Evolutionary conservation across 2,329 filamentous ascomycete species (phyloP).

Genomic region (Neopestalotiopsis sp.): DNA sequence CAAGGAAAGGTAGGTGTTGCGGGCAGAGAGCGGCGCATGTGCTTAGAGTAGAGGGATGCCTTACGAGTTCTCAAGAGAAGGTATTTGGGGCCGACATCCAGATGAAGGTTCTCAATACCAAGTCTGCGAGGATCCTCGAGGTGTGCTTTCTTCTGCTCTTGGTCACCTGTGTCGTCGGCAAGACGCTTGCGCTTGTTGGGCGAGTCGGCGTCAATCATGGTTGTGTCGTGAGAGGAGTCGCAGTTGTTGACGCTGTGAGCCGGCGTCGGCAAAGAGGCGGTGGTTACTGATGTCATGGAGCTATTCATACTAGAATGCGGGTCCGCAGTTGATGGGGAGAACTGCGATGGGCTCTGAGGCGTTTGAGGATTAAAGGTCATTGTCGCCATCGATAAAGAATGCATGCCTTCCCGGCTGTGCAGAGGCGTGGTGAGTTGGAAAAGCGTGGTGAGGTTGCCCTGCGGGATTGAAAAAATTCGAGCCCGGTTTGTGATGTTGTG

Average conservation of each 20-base stretch:
- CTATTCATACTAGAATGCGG: slow-evolving; percentile 55
- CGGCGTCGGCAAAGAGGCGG: slow-evolving; percentile 62
- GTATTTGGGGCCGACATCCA: slow-evolving; percentile 72
- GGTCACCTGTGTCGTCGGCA: slow-evolving; percentile 60
- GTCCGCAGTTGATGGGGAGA: slow-evolving; percentile 61
- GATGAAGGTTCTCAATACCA: slow-evolving; percentile 68
- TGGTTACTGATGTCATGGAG: slow-evolving; percentile 57
- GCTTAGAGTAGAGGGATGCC: slow-evolving; percentile 53
- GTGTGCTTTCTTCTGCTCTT: slow-evolving; percentile 66
- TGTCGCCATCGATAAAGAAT: slow-evolving; percentile 45
- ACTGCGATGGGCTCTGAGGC: slow-evolving; percentile 70
- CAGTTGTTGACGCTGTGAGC: slow-evolving; percentile 65
- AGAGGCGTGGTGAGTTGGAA: not conserved
- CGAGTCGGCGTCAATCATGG: slow-evolving; percentile 54
- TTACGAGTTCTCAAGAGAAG: slow-evolving; percentile 72
- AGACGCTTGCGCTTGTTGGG: slow-evolving; percentile 68
- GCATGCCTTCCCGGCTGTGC: slow-evolving; percentile 2
- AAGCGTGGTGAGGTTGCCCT: not conserved
- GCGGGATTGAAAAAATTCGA: not conserved
- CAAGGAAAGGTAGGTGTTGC: not conserved
- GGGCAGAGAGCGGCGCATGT: not conserved
- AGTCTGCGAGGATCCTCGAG: slow-evolving; percentile 63
- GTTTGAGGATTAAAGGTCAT: slow-evolving; percentile 74
- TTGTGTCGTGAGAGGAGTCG: slow-evolving; percentile 47
- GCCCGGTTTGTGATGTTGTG: slow-evolving; percentile 2